A percentile compares a stretch with the other conserved stretches of the same genome.
Conservation (phyloP, 116 monocot genomes). For the Zostera marina region DNA sequence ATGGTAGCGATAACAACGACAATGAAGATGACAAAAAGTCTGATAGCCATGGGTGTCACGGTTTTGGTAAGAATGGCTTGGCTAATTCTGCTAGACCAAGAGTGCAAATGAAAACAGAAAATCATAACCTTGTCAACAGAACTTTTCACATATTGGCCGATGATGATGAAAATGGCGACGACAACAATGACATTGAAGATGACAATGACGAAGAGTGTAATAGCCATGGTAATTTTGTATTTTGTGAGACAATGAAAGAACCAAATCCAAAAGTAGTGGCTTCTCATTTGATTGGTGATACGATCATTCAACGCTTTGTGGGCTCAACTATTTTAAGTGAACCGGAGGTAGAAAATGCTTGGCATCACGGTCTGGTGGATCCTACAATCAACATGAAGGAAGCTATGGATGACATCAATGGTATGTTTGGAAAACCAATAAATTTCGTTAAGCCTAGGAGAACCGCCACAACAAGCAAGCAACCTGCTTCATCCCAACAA, state of each 20-base stretch:
- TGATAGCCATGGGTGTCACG: not conserved
- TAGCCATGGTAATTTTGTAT: not conserved
- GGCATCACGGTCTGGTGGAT: constrained; percentile 77
- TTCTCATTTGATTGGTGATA: constrained; percentile 25
- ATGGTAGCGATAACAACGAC: not conserved
- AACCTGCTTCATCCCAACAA: not conserved
- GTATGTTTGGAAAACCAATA: constrained; percentile 70
- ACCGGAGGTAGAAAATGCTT: constrained; percentile 59
- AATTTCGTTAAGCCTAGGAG: constrained; percentile 30
- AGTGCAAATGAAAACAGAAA: constrained; percentile 6
- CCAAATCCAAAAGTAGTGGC: not conserved
- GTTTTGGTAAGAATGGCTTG: too few relatives aligned
- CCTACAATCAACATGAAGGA: constrained; percentile 78
- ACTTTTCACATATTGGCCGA: constrained; percentile 41
- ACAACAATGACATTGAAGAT: not conserved
- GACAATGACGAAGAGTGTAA: constrained; percentile 3
- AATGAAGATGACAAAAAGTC: constrained; percentile 5
- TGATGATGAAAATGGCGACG: constrained; percentile 8
- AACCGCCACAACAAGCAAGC: constrained; percentile 19
- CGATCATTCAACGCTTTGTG: constrained; percentile 46
- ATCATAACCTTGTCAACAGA: constrained; percentile 25
- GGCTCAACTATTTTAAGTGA: constrained; percentile 44
- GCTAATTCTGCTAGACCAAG: too few relatives aligned
- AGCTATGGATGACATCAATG: constrained; percentile 79
- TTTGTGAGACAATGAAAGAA: constrained; percentile 1